Evolutionary conservation across 768 basidiomycete genomes (phyloP).

Genomic region (Mycena indigotica): DNA sequence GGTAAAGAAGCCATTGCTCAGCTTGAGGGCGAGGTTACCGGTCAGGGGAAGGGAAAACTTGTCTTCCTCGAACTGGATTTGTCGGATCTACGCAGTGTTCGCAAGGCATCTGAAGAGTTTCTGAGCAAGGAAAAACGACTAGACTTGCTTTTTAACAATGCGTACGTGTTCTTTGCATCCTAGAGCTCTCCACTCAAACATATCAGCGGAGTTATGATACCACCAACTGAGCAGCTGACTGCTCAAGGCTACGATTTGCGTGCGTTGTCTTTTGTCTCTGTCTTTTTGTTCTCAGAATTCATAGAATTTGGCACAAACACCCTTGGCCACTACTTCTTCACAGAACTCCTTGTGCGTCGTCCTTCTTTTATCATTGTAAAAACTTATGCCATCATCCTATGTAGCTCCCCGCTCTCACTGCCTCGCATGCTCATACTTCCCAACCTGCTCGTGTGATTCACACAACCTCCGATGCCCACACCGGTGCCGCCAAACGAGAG

Average conservation of each 20-base stretch:
- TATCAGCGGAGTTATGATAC: conserved; percentile 41
- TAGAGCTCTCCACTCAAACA: too few relatives aligned
- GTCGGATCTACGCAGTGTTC: conserved; percentile 38
- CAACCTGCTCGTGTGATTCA: conserved; percentile 17
- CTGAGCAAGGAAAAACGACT: conserved; percentile 18
- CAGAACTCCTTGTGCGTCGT: conserved; percentile 26
- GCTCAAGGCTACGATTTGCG: conserved; percentile 40
- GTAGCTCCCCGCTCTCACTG: conserved; percentile 14
- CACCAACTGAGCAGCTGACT: conserved; percentile 33
- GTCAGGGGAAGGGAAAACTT: not conserved
- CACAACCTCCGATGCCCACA: conserved; percentile 4
- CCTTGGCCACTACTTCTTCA: conserved; percentile 31
- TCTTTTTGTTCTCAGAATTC: not conserved
- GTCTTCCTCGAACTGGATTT: conserved; percentile 47
- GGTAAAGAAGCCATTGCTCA: conserved; percentile 26
- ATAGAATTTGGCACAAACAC: conserved; percentile 42
- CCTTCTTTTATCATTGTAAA: not conserved
- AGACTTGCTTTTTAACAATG: conserved; percentile 27
- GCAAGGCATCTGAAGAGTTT: conserved; percentile 42
- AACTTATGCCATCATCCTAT: not conserved
- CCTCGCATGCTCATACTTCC: conserved; percentile 2
- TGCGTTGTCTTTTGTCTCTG: not conserved
- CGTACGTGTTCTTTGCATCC: conserved; percentile 9
- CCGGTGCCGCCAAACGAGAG: not conserved
- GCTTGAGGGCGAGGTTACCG: conserved; percentile 24